These are phyloP conservation scores for Beta macrorhiza DNA, from an alignment of 179 eudicot species.

Conservation along the genomic window DNA sequence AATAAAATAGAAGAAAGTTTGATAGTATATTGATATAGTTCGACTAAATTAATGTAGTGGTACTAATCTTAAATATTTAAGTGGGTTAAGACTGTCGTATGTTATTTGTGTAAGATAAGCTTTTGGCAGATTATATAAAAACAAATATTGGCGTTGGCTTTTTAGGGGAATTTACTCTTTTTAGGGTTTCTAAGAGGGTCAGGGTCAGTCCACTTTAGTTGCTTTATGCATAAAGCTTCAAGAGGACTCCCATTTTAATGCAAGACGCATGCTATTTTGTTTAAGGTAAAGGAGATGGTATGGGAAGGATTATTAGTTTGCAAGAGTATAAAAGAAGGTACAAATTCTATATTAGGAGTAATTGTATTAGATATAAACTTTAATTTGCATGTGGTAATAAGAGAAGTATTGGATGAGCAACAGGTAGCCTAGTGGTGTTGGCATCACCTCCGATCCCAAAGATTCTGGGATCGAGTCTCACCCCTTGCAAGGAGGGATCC, in stretches of 20 bases:
- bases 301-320: conserved; percentile 14
- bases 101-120: conserved; percentile 26
- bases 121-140: not conserved
- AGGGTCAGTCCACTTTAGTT: conserved; percentile 22
- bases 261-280: conserved; percentile 26
- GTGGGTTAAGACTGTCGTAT: conserved; percentile 5
- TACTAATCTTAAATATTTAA: not conserved
- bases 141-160: conserved; percentile 1
- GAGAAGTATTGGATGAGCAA: too few relatives aligned
- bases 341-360: not conserved
- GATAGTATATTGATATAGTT: not conserved
- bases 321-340: not conserved
- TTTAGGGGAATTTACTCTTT: conserved; percentile 17
- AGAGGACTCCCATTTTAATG: conserved; percentile 18
- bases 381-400: not conserved
- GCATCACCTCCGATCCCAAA: too few relatives aligned
- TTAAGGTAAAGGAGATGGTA: not conserved
- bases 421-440: too few relatives aligned
- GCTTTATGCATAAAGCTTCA: conserved; percentile 29
- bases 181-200: not conserved
- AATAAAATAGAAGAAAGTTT: not conserved
- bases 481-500: too few relatives aligned
- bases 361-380: not conserved
- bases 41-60: not conserved
- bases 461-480: too few relatives aligned